Evolutionary conservation across 441 rosid genomes (phyloP), one percentile per base, ranked within the genome.

Genomic region (Aleurites moluccanus): DNA sequence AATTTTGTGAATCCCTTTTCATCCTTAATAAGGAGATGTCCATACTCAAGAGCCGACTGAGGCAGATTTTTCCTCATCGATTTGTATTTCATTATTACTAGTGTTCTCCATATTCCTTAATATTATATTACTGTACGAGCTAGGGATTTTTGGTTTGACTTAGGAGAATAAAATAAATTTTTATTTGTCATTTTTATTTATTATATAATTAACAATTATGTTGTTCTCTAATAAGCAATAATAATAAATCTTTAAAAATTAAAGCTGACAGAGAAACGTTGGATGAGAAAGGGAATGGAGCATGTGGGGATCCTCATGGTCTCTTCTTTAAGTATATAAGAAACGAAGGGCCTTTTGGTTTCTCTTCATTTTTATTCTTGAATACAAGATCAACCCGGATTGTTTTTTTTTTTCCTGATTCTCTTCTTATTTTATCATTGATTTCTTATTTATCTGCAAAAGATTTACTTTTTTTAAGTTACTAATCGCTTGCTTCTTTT

Each of bases 261-360:
- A 40, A 81, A 79, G 78, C 83, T 78, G 88, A 80, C 78, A 83
- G 50, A 67, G 79, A 74, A 83, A 85, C 85, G 86, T 86, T 83
- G 84, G 88, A 75, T 82, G 67, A 80, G 85, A 83, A 81, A 76
- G 64, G 67, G 60, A 25, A 75, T 72, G 80, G 76, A 77, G 80
- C 87, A 73, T 80, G 89, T 84, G 40, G 91, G 88, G 88, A 85
- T 80, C 68, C 72, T 57, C 38, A 45, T 76, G 79, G 77, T 69
- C 67, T 74, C 75, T 79, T 74, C 82, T 53, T 69, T 67, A 62
- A 69, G 40, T 63, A 73, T 69, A 79, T 14, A 55, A 38, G 66
- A 30, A 73, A 40, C 23, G 7, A 57, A 20, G 30, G 20, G 56
- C 49, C 49, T 35, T 75, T 73, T 64, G 73, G 30, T 64, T 77